Base-by-base conservation (phyloP, 2,329 filamentous ascomycete species). In the Aspergillus sp. region DNA sequence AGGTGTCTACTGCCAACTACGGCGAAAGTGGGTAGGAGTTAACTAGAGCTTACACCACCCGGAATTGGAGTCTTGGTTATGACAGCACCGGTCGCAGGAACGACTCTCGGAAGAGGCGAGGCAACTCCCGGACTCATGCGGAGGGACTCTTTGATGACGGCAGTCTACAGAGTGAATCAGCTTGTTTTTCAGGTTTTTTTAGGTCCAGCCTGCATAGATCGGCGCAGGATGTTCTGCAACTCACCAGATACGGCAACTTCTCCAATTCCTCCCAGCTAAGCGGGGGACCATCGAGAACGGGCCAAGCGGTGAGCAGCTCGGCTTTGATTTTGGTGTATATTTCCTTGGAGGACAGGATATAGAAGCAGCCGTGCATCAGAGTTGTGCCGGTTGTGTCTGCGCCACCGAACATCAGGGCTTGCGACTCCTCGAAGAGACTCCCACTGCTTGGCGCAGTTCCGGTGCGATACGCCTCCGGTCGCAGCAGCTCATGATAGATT, bases 221-320 rank as follows among this genome's bases (percentile, higher is more conserved):
- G n/a, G 39, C n/a, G 18, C 32, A 39, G 32, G 11, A 50, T 39
- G 2, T 6, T 15, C 9, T 8, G 32, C 39, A 34, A 44, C 52
- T 41, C 17, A 55, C 53, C 11, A 56, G 34, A 42, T 56, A 57
- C 20, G 55, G 55, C 22, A 57, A 12, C 26, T 43, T 53, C 55
- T 57, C 43, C 3, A 57, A 30, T 8, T 53, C 42, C 6, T 44
- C 26, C 55, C 48, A 48, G 15, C 6, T 48, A 1, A 38, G 55
- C 24, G 55, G 32, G 4, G 42, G 32, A 11, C 8, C 26, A 13
- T 48, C 18, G 2, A 57, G 34, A 20, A 8, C 13, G 3, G 55
- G 36, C 55, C 55, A 57, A 4, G 26, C 26, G 2, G 36, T 11
- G 1, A 15, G 11, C 8, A 57, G 43, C 9, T 57, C 49, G 17